A percentile compares a stretch with the other conserved stretches of the same genome.
These are phyloP conservation scores for Chalciporus chontae DNA, from an alignment of 768 basidiomycete species.

Conservation along the genomic window DNA sequence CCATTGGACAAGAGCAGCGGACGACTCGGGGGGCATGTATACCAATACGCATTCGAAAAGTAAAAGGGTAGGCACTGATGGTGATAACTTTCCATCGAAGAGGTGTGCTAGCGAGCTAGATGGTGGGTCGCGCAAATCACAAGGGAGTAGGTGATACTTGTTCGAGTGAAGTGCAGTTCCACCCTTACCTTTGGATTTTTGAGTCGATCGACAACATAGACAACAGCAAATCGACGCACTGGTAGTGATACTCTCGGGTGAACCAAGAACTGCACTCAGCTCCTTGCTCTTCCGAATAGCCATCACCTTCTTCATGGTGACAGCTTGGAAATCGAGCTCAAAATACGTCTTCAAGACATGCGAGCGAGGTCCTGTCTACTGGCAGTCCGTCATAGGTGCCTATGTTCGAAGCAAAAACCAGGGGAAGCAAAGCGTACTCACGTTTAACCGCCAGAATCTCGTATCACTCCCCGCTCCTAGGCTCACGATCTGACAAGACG, in stretches of 20 bases:
- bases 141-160: constrained; percentile 66
- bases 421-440: constrained; percentile 36
- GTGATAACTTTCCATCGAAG: constrained; percentile 46
- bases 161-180: constrained; percentile 46
- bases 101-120: constrained; percentile 41
- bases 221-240: constrained; percentile 5
- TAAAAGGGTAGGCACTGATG: constrained; percentile 66
- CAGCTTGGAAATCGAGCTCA: constrained; percentile 89
- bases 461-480: constrained; percentile 96
- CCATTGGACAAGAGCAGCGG: constrained; percentile 63
- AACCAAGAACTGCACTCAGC: constrained; percentile 17
- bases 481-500: constrained; percentile 82
- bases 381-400: constrained; percentile 1
- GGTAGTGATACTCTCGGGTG: constrained; percentile 10
- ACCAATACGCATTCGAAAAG: constrained; percentile 91
- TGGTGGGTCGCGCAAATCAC: constrained; percentile 67
- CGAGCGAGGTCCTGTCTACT: constrained; percentile 55
- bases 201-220: not conserved
- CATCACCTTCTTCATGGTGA: constrained; percentile 81
- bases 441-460: constrained; percentile 87
- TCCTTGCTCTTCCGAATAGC: constrained; percentile 65
- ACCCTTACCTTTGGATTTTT: constrained; percentile 2
- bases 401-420: constrained; percentile 5
- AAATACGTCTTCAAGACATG: constrained; percentile 59
- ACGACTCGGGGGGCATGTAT: constrained; percentile 67